Conservation (phyloP, 768 basidiomycete genomes). For the Trametes sanguinea region DNA sequence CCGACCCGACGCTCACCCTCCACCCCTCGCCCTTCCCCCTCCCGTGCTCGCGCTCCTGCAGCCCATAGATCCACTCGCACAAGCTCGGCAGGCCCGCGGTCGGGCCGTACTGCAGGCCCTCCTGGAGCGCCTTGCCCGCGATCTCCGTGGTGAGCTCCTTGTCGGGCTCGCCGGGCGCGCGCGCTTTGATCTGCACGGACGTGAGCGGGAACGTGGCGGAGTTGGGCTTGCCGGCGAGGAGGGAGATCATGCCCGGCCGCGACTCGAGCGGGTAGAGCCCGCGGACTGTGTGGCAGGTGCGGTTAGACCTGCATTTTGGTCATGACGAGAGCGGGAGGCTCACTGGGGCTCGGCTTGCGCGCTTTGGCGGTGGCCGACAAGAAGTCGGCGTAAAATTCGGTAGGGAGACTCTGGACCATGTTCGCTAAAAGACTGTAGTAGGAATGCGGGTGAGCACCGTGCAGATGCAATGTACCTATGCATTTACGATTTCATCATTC, state of each 20-base stretch:
- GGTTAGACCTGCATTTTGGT: too few relatives aligned
- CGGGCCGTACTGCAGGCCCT: slow-evolving; percentile 77
- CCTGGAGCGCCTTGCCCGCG: slow-evolving; percentile 42
- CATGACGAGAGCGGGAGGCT: slow-evolving; percentile 32
- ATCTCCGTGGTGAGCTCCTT: slow-evolving; percentile 43
- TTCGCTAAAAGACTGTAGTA: not conserved
- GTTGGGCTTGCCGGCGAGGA: slow-evolving; percentile 83
- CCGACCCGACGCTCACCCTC: slow-evolving; percentile 76
- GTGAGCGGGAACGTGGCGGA: slow-evolving; percentile 42
- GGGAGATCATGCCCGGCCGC: slow-evolving; percentile 77
- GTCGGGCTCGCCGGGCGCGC: slow-evolving; percentile 61
- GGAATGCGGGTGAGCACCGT: not conserved
- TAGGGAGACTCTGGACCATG: slow-evolving; percentile 41
- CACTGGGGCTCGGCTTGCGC: slow-evolving; percentile 57
- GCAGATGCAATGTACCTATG: too few relatives aligned
- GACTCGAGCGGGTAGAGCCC: slow-evolving; percentile 78
- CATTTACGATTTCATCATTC: too few relatives aligned
- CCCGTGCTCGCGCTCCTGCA: slow-evolving; percentile 75
- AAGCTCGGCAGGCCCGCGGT: slow-evolving; percentile 70
- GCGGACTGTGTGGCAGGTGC: slow-evolving; percentile 41
- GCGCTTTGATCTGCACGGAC: slow-evolving; percentile 43
- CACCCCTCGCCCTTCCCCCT: slow-evolving; percentile 64
- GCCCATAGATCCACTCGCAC: slow-evolving; percentile 64
- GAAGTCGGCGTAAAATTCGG: slow-evolving; percentile 57
- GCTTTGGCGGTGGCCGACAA: slow-evolving; percentile 64